Base-by-base conservation (phyloP, 192 early-diverging fungal genomes). In the Umbelopsis ramanniana region DNA sequence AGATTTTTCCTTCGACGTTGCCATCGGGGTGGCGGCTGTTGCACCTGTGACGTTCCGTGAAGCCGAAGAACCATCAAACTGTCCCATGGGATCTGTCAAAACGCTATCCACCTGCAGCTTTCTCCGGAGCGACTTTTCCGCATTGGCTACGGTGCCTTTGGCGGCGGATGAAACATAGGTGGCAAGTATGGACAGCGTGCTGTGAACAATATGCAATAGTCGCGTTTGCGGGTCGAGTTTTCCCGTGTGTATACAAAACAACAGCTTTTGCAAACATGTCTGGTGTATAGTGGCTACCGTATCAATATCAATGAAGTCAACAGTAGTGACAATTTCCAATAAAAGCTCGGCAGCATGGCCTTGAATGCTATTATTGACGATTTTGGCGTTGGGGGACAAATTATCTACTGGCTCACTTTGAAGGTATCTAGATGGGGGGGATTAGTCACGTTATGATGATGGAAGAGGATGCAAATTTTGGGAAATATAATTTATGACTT, bases 271-370 rank as follows among this genome's bases (percentile, higher is more conserved):
- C 22, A 91, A 74, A 0, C 78, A 74, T 4, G 72, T 75, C 43
- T 80, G 77, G 69, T 90, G 87, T 29, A 89, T 86, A 29, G 82
- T 76, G 5, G 77, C 63, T 22, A 85, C 66, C 7, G 89, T 73
- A 5, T 76, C 66, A 40, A 77, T 76, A 60, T 90, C 85, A 29
- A 90, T 73, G 52, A 74, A 73, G 22, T 90, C 88, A 15, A 83
- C 73, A 53, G 80, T 82, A 33, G 82, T 77, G 22, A 92, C 76
- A 29, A 92, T 82, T 21, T 82, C 72, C 63, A 86, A 76, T 22
- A 92, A 68, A 60, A 91, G 83, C 29, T 92, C 88, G 4, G 81
- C 77, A 15, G 85, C 85, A 48, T 85, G 76, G 68, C 88, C 76
- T 48, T 90, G 89, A 26, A 90, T 89, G 24, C 71, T 77, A 63